Base-by-base conservation (phyloP, 345 rosid genomes). In the Isatis tinctoria region DNA sequence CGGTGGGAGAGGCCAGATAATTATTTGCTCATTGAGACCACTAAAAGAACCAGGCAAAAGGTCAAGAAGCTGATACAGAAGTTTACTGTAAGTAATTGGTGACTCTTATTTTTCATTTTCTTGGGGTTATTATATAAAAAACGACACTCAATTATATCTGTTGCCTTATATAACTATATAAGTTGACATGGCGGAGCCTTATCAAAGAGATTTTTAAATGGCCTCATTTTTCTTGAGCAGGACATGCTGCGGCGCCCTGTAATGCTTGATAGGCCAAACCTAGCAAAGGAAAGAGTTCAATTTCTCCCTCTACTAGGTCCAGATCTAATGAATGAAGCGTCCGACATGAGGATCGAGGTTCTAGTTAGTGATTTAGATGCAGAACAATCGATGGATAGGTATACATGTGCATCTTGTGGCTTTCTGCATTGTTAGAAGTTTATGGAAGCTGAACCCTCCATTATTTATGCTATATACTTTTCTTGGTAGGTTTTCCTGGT, bases 1-100 rank as follows among this genome's bases (percentile, higher is more conserved):
- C 85, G 84, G 57, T 95, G 99, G 99, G 96, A 88, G 67, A 83
- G 85, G 65, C 71, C 79, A 54, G 95, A 87, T 74, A 83, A 65
- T 74, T 73, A 78, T 61, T 68, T 87, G 60, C 76, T 84, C 37
- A 62, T 82, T 78, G 96, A 92, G 51, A 81, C 74, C 60, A 73
- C 85, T 47, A 92, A 74, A 79, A 88, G 82, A 70, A 83, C 84
- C 65, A 70, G 97, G 69, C 97, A 86, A 78, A 90, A 88, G 84
- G 83, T 90, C 64, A 85, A 70, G 81, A 95, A 87, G 77, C 87
- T 92, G 30, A 81, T 95, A 59, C 86, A 84, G 58, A 88, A 90
- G 77, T 92, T 83, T 73, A 83, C 90, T 2, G 97, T 94, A 82
- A 79, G 97, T 79, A 60, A 62, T 30, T 33, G 20, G 14, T 16